These are phyloP conservation scores for Fraxinus cuspidata DNA, from an alignment of 257 asterid genomes.

Conservation along the genomic window DNA sequence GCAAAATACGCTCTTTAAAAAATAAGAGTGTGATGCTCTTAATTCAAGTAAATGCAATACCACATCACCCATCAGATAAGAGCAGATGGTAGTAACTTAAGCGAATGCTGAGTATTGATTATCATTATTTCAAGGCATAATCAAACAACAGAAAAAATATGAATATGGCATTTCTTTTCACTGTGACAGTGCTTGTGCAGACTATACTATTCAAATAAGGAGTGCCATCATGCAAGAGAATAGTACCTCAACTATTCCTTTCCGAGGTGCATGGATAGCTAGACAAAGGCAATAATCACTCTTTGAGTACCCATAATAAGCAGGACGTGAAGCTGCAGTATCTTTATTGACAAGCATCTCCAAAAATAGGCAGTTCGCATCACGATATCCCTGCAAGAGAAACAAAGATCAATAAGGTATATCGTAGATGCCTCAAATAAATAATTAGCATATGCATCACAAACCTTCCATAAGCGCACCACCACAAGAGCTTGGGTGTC, in stretches of 20 bases:
- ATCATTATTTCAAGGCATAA: not conserved
- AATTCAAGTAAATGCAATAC: slow-evolving; percentile 6
- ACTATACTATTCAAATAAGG: not conserved
- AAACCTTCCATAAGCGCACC: slow-evolving; percentile 96
- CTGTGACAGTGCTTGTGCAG: not conserved
- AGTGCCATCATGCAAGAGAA: slow-evolving; percentile 16
- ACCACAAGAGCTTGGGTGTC: slow-evolving; percentile 95
- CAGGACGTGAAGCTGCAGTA: slow-evolving; percentile 37
- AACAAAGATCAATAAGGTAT: not conserved
- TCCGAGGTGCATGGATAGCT: slow-evolving; percentile 96
- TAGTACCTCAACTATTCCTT: slow-evolving; percentile 92
- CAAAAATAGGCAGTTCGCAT: slow-evolving; percentile 90
- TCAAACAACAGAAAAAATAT: not conserved
- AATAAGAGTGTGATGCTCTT: not conserved
- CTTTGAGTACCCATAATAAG: slow-evolving; percentile 48
- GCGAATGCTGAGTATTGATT: not conserved
- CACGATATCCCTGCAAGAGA: slow-evolving; percentile 88
- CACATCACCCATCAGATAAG: slow-evolving; percentile 6
- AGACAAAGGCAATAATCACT: slow-evolving; percentile 87
- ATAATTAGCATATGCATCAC: not conserved
- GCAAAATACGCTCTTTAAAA: too few species aligned
- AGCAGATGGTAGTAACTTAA: not conserved
- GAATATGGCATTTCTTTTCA: not conserved
- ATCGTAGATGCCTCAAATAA: not conserved
- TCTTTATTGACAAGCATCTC: slow-evolving; percentile 85